Evolutionary conservation across 1,284 basidiomycete species (phyloP), one percentile per base, ranked within the genome.

Genomic region (Naganishia sp.): DNA sequence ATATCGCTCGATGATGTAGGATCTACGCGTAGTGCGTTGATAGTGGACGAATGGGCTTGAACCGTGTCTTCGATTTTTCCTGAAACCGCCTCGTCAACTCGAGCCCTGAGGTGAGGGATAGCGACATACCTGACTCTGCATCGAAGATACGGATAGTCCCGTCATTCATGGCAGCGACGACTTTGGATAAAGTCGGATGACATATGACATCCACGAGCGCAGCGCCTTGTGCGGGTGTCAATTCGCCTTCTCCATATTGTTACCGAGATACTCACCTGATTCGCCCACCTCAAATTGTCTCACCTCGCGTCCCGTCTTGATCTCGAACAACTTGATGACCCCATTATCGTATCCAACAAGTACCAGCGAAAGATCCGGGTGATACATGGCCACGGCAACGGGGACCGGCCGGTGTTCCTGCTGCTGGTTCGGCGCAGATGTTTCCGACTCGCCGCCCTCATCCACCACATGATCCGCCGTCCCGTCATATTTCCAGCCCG

Each of bases 151-250:
- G 86, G 71, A 98, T 92, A 74, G 88, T 88, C 72, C 92, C 93
- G 81, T 98, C 94, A 80, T 98, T 94, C 77, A 96, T 91, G 0
- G 88, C 95, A 16, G 91, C 90, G 43, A 95, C 86, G 55, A 98
- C 85, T 31, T 94, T 81, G 1, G 91, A 86, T 83, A 94, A 87
- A 1, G 91, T 94, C 13, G 94, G 93, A 81, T 97, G 93, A 52
- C 92, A 93, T 45, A 89, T 86, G 59, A 97, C 87, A 68, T 54
- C 42, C 10, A 44, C 43, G 23, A 53, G 42, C 2, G 50, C 53
- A 23, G 49, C 25, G 43, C 61, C 50, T 64, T 10, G 13, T 13
- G 33, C 16, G 16, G 45, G 23, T 33, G 36, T 36, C 15, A 43
- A 2, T 28, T 36, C 33, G 10, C 50, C 7, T 53, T 16, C 25